Percentiles rank a stretch among this genome's conserved stretches.
These are phyloP conservation scores for Kwoniella pini DNA, from an alignment of 768 basidiomycete genomes.

Conservation along the genomic window DNA sequence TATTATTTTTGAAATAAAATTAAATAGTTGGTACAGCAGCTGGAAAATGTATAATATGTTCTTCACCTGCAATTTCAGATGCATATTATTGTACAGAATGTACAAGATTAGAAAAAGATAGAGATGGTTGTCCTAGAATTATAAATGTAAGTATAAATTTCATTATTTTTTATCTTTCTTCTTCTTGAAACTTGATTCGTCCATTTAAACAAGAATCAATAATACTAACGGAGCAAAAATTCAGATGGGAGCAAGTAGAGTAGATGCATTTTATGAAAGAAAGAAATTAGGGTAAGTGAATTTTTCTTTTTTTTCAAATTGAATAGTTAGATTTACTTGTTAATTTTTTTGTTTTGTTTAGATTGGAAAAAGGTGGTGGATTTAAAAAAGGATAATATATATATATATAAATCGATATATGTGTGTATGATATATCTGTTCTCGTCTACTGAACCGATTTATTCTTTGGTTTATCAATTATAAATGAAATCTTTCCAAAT, in stretches of 20 bases:
- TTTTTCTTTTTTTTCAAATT: too few relatives aligned
- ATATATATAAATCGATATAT: too few relatives aligned
- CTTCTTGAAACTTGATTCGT: not conserved
- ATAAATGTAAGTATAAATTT: slow-evolving; percentile 51
- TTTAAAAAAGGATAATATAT: slow-evolving; percentile 44
- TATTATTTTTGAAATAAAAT: too few relatives aligned
- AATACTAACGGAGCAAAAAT: too few relatives aligned
- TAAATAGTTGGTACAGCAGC: slow-evolving; percentile 66
- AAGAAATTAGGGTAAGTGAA: slow-evolving; percentile 46
- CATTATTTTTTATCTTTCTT: too few relatives aligned
- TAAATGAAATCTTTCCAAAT: too few relatives aligned
- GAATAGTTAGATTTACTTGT: too few relatives aligned
- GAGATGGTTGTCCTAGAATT: slow-evolving; percentile 93
- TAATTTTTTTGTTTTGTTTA: not conserved
- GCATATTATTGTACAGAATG: slow-evolving; percentile 99
- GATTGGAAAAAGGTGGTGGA: slow-evolving; percentile 30
- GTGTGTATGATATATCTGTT: too few relatives aligned
- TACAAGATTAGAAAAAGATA: slow-evolving; percentile 83
- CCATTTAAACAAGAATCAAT: not conserved
- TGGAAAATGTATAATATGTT: slow-evolving; percentile 96
- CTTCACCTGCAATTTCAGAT: slow-evolving; percentile 94
- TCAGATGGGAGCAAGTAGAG: slow-evolving; percentile 48
- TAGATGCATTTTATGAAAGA: slow-evolving; percentile 49
- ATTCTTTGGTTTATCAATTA: too few relatives aligned
- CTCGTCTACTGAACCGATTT: too few relatives aligned